Percentiles rank a stretch among this genome's conserved stretches.
phyloP scores from a whole-genome alignment of 805 yeast genomes.

The Yarrowia phangngaensis region DNA sequence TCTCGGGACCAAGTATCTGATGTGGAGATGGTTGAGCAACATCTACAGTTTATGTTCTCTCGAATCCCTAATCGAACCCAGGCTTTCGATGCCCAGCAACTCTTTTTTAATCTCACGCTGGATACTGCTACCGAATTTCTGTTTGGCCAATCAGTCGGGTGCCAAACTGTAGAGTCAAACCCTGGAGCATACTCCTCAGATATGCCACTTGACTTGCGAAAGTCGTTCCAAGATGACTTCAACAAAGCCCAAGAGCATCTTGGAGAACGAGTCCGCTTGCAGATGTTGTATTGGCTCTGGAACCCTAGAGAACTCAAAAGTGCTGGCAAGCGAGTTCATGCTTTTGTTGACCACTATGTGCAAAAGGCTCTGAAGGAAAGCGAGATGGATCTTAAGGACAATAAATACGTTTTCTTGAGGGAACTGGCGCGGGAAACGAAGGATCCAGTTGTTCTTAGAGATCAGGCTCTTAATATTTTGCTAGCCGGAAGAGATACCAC shows the following conservation, averaged over 20 bases:
- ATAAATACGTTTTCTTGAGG: conserved; percentile 46
- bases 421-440: conserved; percentile 50
- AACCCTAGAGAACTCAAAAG: conserved; percentile 37
- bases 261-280: conserved; percentile 30
- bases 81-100: conserved; percentile 35
- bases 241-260: conserved; percentile 30
- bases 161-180: conserved; percentile 29
- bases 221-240: conserved; percentile 29
- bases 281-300: conserved; percentile 31
- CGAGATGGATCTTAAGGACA: conserved; percentile 33
- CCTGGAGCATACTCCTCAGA: conserved; percentile 28
- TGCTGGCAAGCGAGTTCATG: conserved; percentile 37
- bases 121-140: conserved; percentile 41
- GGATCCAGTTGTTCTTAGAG: conserved; percentile 47
- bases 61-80: neutral
- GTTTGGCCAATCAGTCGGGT: conserved; percentile 37
- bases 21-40: conserved; percentile 33
- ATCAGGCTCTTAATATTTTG: conserved; percentile 50
- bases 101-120: conserved; percentile 37
- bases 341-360: conserved; percentile 44
- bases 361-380: conserved; percentile 38
- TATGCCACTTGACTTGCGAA: conserved; percentile 30
- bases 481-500: conserved; percentile 59
- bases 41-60: conserved; percentile 31
- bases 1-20: conserved; percentile 37